These are phyloP conservation scores for Venturia asperata DNA, from an alignment of 2,329 filamentous ascomycete genomes.

Conservation along the genomic window DNA sequence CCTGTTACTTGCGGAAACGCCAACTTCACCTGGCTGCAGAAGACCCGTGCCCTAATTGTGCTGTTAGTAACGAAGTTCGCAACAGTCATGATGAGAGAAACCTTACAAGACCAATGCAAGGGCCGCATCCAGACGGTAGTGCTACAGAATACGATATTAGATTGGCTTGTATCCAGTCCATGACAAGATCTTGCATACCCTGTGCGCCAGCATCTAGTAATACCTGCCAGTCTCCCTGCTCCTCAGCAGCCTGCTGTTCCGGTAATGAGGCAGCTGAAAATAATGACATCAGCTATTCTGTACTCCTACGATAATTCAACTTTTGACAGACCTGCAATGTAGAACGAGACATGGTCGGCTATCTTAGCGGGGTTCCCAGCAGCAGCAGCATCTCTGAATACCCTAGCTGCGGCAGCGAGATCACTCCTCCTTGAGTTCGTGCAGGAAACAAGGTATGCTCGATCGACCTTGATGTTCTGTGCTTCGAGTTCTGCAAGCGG, in stretches of 20 bases:
- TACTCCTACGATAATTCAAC: background rate
- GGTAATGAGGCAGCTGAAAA: slow-evolving; percentile 61
- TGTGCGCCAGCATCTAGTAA: slow-evolving; percentile 74
- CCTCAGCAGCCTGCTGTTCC: slow-evolving; percentile 72
- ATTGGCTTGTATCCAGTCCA: slow-evolving; percentile 48
- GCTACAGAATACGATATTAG: slow-evolving; percentile 31
- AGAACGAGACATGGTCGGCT: slow-evolving; percentile 70
- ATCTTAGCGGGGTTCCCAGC: slow-evolving; percentile 60
- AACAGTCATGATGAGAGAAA: background rate
- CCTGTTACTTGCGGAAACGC: slow-evolving; percentile 74
- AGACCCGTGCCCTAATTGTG: slow-evolving; percentile 56
- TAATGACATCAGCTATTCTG: background rate
- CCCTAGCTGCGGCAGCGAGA: slow-evolving; percentile 70
- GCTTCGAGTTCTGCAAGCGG: slow-evolving; percentile 66
- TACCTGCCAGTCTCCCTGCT: slow-evolving; percentile 75
- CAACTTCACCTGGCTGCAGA: slow-evolving; percentile 76
- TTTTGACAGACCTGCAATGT: slow-evolving; percentile 54
- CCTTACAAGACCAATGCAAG: slow-evolving; percentile 63
- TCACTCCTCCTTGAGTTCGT: slow-evolving; percentile 77
- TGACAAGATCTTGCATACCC: background rate
- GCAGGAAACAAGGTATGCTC: slow-evolving; percentile 83
- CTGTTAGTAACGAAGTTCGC: background rate
- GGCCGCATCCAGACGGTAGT: slow-evolving; percentile 68
- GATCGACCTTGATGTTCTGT: slow-evolving; percentile 70
- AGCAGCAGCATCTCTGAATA: slow-evolving; percentile 70